Evolutionary conservation across 1,284 basidiomycete genomes (phyloP).

Genomic region (Termitomyces sp.): DNA sequence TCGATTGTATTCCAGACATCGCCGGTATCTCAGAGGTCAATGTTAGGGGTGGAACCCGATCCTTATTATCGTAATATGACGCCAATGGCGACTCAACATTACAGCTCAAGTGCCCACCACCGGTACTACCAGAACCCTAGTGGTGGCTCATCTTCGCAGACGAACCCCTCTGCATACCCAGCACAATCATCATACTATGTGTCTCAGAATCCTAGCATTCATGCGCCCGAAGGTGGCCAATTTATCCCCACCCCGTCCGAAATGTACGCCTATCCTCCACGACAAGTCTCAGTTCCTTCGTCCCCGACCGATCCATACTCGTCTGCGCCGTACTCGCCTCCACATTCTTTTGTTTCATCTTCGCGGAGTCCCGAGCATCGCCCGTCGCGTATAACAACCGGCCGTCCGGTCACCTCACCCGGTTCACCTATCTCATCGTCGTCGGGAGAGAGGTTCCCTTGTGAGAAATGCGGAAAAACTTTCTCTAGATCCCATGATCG

Average conservation of each 20-base stretch:
- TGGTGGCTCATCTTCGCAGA: constrained; percentile 26
- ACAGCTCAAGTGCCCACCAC: constrained; percentile 26
- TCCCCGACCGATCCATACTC: constrained; percentile 28
- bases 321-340: constrained; percentile 32
- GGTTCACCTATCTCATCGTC: constrained; percentile 33
- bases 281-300: constrained; percentile 27
- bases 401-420: constrained; percentile 29
- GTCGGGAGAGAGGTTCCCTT: constrained; percentile 55
- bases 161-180: constrained; percentile 25
- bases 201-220: constrained; percentile 19
- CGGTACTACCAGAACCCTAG: constrained; percentile 29
- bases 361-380: constrained; percentile 26
- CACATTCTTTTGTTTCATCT: constrained; percentile 30
- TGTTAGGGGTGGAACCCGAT: constrained; percentile 21
- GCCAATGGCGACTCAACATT: constrained; percentile 30
- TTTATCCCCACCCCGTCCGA: constrained; percentile 56
- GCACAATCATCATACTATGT: constrained; percentile 28
- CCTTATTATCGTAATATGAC: constrained; percentile 35
- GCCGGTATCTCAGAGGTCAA: neutral
- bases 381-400: constrained; percentile 27
- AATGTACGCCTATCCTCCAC: constrained; percentile 36
- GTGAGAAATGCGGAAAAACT: constrained; percentile 67
- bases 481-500: constrained; percentile 75
- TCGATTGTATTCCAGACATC: neutral
- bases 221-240: constrained; percentile 21